Conservation (phyloP, 768 basidiomycete genomes). For the Leccinellum albellum region DNA sequence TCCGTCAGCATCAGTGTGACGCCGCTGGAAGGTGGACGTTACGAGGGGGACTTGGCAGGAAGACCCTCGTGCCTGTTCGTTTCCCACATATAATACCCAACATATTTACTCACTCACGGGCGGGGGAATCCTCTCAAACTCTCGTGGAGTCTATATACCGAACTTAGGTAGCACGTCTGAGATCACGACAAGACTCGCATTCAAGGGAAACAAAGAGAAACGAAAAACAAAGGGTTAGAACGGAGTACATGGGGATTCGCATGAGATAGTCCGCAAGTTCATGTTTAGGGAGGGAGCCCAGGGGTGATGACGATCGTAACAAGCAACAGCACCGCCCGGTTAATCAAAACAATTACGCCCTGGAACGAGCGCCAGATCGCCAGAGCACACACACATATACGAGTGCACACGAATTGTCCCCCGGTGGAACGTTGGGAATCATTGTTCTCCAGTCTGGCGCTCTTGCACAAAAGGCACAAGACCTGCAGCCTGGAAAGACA, state of each 20-base stretch:
- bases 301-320: constrained; percentile 12
- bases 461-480: constrained; percentile 17
- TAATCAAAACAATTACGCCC: constrained; percentile 21
- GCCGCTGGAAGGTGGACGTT: too few relatives aligned
- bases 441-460: constrained; percentile 13
- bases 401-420: constrained; percentile 25
- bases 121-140: constrained; percentile 1
- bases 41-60: too few relatives aligned
- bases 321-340: constrained; percentile 12
- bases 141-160: background rate
- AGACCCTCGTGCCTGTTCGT: constrained; percentile 4
- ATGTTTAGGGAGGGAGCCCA: constrained; percentile 2
- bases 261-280: constrained; percentile 28
- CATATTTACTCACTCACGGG: constrained; percentile 12
- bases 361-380: constrained; percentile 16
- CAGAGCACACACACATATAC: constrained; percentile 14
- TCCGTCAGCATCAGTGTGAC: too few relatives aligned
- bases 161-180: constrained; percentile 8
- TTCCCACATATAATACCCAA: background rate
- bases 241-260: constrained; percentile 23
- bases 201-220: background rate
- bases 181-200: constrained; percentile 11
- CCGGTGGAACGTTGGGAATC: constrained; percentile 17
- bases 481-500: constrained; percentile 25
- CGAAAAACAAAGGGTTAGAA: constrained; percentile 3